Evolutionary conservation across 192 early-diverging fungal genomes (phyloP), one percentile per base, ranked within the genome.

Genomic region (Anaeromyces robustus): DNA sequence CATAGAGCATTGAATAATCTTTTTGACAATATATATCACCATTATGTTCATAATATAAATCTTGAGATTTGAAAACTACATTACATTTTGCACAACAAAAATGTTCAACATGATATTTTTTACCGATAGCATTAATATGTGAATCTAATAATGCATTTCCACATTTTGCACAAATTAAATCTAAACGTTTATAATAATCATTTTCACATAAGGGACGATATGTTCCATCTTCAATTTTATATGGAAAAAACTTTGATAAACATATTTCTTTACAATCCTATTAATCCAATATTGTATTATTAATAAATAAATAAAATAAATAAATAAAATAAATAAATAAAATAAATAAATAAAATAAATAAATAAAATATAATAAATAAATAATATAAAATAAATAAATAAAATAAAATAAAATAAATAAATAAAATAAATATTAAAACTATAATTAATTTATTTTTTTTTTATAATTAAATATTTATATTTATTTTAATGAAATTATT

Each of bases 21-120:
- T 92, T 92, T 81, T 96, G 92, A 82, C 98, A 99, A 86, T 94
- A 99, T 30, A 98, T 92, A 78, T 95, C 87, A 41, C 93, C 92
- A 78, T 97, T 93, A 82, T 94, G 94, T 84, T 98, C 98, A 81
- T 97, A 99, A 85, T 98, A 98, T 12, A 94, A 95, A 84, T 97
- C 97, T 78, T 97, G 92, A 78, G 96, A 94, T 1, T 95, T 94
- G 88, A 99, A 99, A 30, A 95, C 89, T n/a, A 91, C 95, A 29
- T 92, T 87, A 80, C 98, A 99, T 34, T 93, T 92, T 18, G 93
- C 92, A 86, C 97, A 99, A 77, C 94, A 94, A 85, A 99, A 99
- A 86, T 99, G 98, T 86, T 98, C 95, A 34, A 96, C 90, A 84
- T 99, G 97, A 85, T 96, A 99, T 86, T 97, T 98, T 84, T 93